Conservation (phyloP, 2,329 filamentous ascomycete genomes). For the Monilinia aucupariae region DNA sequence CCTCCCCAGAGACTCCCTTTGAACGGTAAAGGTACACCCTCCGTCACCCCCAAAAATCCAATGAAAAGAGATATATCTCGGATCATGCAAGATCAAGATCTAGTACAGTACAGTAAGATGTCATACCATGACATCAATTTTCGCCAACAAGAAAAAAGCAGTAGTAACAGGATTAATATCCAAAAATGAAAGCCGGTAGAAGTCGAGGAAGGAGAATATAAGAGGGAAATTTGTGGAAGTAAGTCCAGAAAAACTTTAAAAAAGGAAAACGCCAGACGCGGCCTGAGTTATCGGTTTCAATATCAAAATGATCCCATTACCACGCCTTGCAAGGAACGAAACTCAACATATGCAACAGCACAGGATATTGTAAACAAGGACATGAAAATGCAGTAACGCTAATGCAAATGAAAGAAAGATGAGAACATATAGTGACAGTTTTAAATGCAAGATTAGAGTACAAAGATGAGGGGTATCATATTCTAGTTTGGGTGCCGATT, state of each 20-base stretch:
- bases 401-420: conserved; percentile 9
- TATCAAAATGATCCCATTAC: conserved; percentile 7
- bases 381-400: conserved; percentile 10
- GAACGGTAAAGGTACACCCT: neutral
- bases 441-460: conserved; percentile 10
- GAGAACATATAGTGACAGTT: conserved; percentile 13
- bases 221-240: conserved; percentile 1
- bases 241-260: neutral
- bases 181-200: neutral
- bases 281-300: neutral
- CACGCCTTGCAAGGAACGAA: conserved; percentile 2
- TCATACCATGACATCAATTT: conserved; percentile 4
- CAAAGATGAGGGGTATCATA: conserved; percentile 22
- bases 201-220: conserved; percentile 4
- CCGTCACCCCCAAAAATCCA: neutral
- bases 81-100: conserved; percentile 8
- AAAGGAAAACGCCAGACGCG: conserved; percentile 3
- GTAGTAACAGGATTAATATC: conserved; percentile 4
- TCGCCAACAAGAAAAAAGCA: conserved; percentile 4
- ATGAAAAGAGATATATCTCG: conserved; percentile 14
- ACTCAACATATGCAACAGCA: conserved; percentile 14
- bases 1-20: neutral
- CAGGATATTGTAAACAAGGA: conserved; percentile 9
- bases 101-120: conserved; percentile 9
- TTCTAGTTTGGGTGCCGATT: conserved; percentile 42